Base-by-base conservation (phyloP, 139 green algal species). In the Cymbomonas tetramitiformis region DNA sequence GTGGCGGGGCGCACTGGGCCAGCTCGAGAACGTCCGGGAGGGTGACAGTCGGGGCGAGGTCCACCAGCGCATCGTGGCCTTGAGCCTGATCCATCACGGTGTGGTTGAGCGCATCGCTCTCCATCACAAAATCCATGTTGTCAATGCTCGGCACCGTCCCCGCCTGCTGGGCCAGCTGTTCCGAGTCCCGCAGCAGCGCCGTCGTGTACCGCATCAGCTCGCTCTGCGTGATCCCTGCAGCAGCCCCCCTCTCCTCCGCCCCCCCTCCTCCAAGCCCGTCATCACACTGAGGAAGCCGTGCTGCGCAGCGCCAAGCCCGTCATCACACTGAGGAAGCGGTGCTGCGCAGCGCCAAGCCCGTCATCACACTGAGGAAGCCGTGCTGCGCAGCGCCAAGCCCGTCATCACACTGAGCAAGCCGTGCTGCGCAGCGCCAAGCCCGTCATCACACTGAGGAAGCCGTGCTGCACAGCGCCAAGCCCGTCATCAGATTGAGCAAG, bases 51-150 rank as follows among this genome's bases (percentile, higher is more conserved):
- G 61, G 49, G 34, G 24, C 31, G 21, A 59, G 25, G 8, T 19
- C 7, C 38, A 56, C 38, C 3, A 61, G 32, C 1, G 40, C 51
- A 26, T 72, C 59, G 62, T 71, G 29, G 56, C 71, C 77, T 54
- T 78, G 62, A 44, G 62, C 49, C 38, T 83, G 80, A 34, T 83
- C 71, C 54, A 86, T 84, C 29, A 96, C 72, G 5, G 73, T 83
- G 80, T 96, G 84, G 1, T 84, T 84, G 47, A 94, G 80, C 12
- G 90, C 89, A 43, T 94, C 71, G 59, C 55, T 83, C 75, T 98
- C 91, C 91, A 98, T 98, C 40, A 94, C 69, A 68, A 94, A 97
- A 56, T 98, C 88, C 52, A 98, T 80, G 38, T 83, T 94, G 71
- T 98, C 85, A 28, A 90, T 46, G 36, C 54, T 79, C 33, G 82